Percentiles rank a stretch among this genome's conserved stretches.
Conservation (phyloP, 257 asterid species). For the Petrea volubilis region DNA sequence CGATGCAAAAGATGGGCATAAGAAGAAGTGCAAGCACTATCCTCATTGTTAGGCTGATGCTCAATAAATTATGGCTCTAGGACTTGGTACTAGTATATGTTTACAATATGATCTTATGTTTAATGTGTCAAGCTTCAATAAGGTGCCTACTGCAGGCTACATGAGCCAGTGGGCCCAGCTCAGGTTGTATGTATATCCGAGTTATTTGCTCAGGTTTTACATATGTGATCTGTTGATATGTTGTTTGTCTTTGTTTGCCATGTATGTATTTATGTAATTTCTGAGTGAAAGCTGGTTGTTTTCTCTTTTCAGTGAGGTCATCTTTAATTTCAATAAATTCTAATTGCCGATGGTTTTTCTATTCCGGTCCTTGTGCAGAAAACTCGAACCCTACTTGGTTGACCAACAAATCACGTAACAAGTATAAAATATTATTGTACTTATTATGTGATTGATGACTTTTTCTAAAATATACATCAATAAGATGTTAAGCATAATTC, state of each 20-base stretch:
- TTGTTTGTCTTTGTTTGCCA: background rate
- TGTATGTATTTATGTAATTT: background rate
- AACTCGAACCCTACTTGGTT: no score
- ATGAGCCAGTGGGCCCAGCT: background rate
- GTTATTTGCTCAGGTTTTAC: background rate
- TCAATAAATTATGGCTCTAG: background rate
- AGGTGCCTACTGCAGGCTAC: background rate
- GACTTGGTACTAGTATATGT: background rate
- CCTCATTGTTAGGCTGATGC: slow-evolving; percentile 15
- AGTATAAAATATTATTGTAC: no score
- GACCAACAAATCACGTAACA: no score
- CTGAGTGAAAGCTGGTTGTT: no score
- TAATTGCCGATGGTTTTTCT: background rate
- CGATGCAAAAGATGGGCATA: background rate
- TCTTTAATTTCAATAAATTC: no score
- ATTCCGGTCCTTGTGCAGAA: no score
- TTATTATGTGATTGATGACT: no score
- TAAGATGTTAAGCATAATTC: no score
- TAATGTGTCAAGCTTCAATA: background rate
- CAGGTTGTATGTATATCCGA: background rate
- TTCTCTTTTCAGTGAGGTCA: background rate
- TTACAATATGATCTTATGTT: background rate
- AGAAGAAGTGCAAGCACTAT: slow-evolving; percentile 13
- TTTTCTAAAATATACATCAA: no score
- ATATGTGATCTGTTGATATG: background rate